Evolutionary conservation across 306 rosid genomes (phyloP).

Genomic region (Prunus mume): DNA sequence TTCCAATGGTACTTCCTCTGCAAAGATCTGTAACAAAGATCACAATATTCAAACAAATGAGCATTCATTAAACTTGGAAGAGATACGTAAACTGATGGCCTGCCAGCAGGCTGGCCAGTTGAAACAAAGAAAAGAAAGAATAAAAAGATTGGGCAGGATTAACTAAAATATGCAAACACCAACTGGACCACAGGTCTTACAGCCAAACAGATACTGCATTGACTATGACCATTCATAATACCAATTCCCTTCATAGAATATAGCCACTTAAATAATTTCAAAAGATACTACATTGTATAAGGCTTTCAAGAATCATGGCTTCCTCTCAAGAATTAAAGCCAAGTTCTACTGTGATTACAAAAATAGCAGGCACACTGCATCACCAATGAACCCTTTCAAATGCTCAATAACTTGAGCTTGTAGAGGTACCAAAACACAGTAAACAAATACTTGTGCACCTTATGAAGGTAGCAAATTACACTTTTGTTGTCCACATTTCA

Average conservation of each 20-base stretch:
- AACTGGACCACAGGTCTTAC: neutral
- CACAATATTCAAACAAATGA: conserved; percentile 8
- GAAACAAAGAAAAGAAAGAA: neutral
- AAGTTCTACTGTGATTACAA: neutral
- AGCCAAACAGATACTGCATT: neutral
- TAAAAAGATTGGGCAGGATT: neutral
- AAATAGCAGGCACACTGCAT: neutral
- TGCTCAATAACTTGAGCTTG: neutral
- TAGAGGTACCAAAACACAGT: neutral
- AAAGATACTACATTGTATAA: too few relatives aligned
- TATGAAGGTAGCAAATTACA: neutral
- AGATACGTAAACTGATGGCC: neutral
- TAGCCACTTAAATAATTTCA: neutral
- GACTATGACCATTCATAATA: neutral
- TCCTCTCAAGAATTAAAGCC: neutral
- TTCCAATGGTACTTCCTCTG: conserved; percentile 76
- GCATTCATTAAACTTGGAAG: neutral
- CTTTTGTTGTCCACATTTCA: neutral
- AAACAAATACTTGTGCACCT: neutral
- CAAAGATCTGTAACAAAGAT: conserved; percentile 49
- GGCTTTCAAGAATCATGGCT: neutral
- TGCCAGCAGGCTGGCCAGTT: neutral
- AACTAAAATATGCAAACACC: neutral
- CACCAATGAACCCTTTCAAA: neutral
- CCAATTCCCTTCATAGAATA: neutral